Evolutionary conservation across 78 protist species (phyloP), one percentile per base, ranked within the genome.

Genomic region (Guillardia theta): DNA sequence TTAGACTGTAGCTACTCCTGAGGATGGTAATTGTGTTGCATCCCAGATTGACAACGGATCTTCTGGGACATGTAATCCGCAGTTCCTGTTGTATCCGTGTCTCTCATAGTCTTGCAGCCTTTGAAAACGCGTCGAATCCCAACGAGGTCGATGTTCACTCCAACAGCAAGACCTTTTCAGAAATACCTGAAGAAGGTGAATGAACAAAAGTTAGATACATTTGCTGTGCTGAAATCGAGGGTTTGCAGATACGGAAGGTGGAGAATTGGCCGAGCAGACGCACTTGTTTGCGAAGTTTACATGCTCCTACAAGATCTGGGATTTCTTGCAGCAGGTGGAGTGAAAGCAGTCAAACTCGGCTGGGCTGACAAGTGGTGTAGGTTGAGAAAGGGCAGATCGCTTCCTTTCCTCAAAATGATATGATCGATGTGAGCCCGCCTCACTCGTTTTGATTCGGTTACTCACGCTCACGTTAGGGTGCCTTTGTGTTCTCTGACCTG

Each of bases 291-390:
- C 83, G 46, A 70, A 70, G 83, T 70, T 70, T 43, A 70, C 83
- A 12, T 70, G 45, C 83, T 36, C 83, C 45, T 70, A 70, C 83
- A 70, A 70, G 41, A 70, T 70, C 41, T 70, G 83, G 83, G 83
- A 70, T 24, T 70, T 70, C 41, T 12, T 18, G 83, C 83, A 3
- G 45, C 0, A 30, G 70, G 70, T 6, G 70, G 1, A 30, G 39
- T 24, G 70, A 0, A 30, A 24, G 21, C 27, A 1, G 39, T 3
- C 1, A 24, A 30, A 8, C 6, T 1, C 1, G 70, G 3, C 39
- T 30, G 70, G 70, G 6, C 58, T 50, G 70, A 6, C 70, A 6
- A 30, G 27, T 24, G 27, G 27, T 8, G 70, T 24, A 24, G n/a
- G 5, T 15, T 3, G 6, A 24, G 83, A 12, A 70, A 24, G 83